phyloP scores from a whole-genome alignment of 768 basidiomycete genomes.

The Arthromyces matolae region DNA sequence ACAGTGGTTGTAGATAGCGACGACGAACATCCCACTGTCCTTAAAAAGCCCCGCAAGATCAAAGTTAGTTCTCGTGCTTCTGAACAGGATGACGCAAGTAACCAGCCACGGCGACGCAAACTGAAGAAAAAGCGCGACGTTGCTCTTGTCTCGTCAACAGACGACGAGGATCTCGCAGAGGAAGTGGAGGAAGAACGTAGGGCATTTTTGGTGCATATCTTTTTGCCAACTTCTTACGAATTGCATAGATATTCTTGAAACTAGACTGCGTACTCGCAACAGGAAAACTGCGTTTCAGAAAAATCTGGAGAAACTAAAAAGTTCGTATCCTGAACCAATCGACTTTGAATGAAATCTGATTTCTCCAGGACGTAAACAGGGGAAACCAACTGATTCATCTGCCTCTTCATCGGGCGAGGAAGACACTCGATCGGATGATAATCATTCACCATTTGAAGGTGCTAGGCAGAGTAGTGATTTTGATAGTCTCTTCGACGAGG shows the following conservation, averaged over 20 bases:
- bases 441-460: constrained; percentile 38
- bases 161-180: constrained; percentile 35
- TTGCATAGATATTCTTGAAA: constrained; percentile 54
- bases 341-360: constrained; percentile 1
- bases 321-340: constrained; percentile 32
- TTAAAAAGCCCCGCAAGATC: constrained; percentile 3
- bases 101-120: constrained; percentile 26
- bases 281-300: constrained; percentile 60
- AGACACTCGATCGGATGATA: constrained; percentile 25
- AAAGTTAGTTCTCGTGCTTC: constrained; percentile 21
- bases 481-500: constrained; percentile 34
- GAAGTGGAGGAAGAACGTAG: constrained; percentile 58
- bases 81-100: constrained; percentile 29
- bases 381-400: constrained; percentile 32
- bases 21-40: constrained; percentile 5
- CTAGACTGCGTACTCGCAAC: constrained; percentile 57
- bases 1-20: constrained; percentile 13
- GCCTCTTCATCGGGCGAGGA: constrained; percentile 16
- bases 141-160: constrained; percentile 36
- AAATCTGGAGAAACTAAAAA: constrained; percentile 62
- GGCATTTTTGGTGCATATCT: background rate
- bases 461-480: constrained; percentile 39
- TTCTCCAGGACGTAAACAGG: constrained; percentile 41
- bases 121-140: constrained; percentile 38
- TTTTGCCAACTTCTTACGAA: background rate